phyloP scores from a whole-genome alignment of 192 early-diverging fungal genomes.

The Gryganskiella cystojenkinii region DNA sequence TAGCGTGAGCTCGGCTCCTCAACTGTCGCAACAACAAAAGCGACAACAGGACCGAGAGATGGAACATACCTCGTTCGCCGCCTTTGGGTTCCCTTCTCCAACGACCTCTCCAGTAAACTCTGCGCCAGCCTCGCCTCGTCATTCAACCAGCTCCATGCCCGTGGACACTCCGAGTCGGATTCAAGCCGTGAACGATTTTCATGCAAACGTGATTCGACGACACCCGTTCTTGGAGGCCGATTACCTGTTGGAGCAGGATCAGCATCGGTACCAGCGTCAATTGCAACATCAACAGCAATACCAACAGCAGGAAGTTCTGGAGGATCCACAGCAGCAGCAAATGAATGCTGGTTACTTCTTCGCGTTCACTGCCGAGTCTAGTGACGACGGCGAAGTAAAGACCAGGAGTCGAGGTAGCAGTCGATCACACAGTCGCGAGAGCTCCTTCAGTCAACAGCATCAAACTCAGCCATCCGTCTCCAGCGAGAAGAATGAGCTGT shows the following conservation, averaged over 20 bases:
- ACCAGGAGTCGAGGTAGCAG: no score
- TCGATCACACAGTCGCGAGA: not conserved
- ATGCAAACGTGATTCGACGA: not conserved
- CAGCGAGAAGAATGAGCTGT: no score
- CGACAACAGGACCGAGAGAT: not conserved
- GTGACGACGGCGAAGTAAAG: no score
- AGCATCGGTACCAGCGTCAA: no score
- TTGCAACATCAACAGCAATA: no score
- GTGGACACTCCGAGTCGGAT: not conserved
- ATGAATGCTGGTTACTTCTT: no score
- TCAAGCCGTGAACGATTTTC: conserved; percentile 13
- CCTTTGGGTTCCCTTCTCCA: conserved; percentile 45
- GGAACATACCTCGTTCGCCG: conserved; percentile 35
- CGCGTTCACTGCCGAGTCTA: no score
- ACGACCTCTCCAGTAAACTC: conserved; percentile 16
- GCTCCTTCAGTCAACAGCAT: not conserved
- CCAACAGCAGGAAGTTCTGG: no score
- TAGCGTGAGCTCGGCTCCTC: not conserved
- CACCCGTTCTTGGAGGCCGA: conserved; percentile 1
- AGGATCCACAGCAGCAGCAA: no score
- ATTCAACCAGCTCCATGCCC: conserved; percentile 19
- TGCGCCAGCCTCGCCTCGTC: conserved; percentile 29
- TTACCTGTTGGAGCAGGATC: no score
- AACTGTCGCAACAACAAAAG: not conserved
- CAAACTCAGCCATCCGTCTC: no score